Percentiles rank a stretch among this genome's conserved stretches.
phyloP scores from a whole-genome alignment of 148 eudicot species.

The Amaranthus palmeri region DNA sequence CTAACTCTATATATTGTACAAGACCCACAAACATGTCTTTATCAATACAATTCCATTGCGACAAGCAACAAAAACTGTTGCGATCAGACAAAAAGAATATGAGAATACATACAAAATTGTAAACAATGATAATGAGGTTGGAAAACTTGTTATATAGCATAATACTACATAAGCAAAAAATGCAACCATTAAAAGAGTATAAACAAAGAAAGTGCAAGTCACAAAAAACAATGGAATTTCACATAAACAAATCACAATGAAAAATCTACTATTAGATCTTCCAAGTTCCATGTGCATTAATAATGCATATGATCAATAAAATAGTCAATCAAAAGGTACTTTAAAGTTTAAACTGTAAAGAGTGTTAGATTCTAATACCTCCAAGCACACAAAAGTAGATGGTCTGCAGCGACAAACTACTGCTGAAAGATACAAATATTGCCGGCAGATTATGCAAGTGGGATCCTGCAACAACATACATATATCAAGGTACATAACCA shows the following conservation, averaged over 20 bases:
- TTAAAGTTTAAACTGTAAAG: not conserved
- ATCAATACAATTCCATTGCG: not conserved
- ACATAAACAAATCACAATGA: not conserved
- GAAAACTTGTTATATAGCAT: not conserved
- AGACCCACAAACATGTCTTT: not conserved
- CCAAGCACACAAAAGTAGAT: constrained; percentile 73
- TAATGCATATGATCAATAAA: not conserved
- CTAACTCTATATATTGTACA: not conserved
- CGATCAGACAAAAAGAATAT: not conserved
- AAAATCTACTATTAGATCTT: not conserved
- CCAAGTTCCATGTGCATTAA: not conserved
- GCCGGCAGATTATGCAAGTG: constrained; percentile 90
- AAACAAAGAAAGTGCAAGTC: not conserved
- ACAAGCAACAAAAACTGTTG: not conserved
- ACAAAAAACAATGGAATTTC: not conserved
- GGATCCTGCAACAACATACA: constrained; percentile 62
- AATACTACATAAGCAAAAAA: not conserved
- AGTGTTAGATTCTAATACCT: constrained; percentile 46
- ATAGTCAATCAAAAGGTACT: not conserved
- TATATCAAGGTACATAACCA: constrained; percentile 10
- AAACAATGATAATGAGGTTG: not conserved
- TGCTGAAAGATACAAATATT: constrained; percentile 87
- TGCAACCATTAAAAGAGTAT: not conserved
- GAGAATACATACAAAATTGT: not conserved
- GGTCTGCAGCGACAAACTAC: constrained; percentile 89